Base-by-base conservation (phyloP, 225 moss, liverwort and hornwort species). In the Rhytidiadelphus loreus region DNA sequence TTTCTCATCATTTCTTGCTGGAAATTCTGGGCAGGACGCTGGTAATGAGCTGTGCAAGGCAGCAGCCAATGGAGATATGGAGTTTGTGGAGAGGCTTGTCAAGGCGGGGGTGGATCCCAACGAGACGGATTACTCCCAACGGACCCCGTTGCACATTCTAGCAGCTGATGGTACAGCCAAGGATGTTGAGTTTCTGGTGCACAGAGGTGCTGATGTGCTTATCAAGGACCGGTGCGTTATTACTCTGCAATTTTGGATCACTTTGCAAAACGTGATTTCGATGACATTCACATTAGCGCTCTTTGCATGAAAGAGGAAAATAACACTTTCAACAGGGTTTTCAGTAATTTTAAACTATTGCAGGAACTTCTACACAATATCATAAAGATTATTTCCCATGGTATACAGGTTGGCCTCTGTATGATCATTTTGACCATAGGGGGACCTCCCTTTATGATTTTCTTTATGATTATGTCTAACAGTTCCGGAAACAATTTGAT, bases 1-100 rank as follows among this genome's bases (percentile, higher is more conserved):
- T 81, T 74, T 79, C 87, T 88, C 69, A 86, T 78, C 52, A 79
- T 46, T 84, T 84, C 11, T 69, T 84, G 41, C 43, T 71, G 70
- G 39, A 32, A 30, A 84, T 84, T 57, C 22, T 59, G 79, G 59
- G 37, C 92, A 97, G 97, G 95, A 97, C 58, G 89, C 91, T 59
- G 97, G 97, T 28, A 90, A 73, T 69, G 97, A 97, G 84, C 65
- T 97, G 70, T 97, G 96, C 92, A 94, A 96, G 90, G 95, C 95
- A 81, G 95, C 95, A 77, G 96, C 96, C 74, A 89, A 84, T 37
- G 91, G 95, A 61, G 90, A 96, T 26, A 91, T 94, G 79, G 77
- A 90, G 88, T 97, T 94, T 84, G 91, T 96, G 86, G 91, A 91
- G 84, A 93, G 91, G 82, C 92, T 96, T 78, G 95, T 97, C 76